A percentile compares a stretch with the other conserved stretches of the same genome.
Evolutionary conservation across 2,329 filamentous ascomycete species (phyloP).

Genomic region (Penicillium sp.): DNA sequence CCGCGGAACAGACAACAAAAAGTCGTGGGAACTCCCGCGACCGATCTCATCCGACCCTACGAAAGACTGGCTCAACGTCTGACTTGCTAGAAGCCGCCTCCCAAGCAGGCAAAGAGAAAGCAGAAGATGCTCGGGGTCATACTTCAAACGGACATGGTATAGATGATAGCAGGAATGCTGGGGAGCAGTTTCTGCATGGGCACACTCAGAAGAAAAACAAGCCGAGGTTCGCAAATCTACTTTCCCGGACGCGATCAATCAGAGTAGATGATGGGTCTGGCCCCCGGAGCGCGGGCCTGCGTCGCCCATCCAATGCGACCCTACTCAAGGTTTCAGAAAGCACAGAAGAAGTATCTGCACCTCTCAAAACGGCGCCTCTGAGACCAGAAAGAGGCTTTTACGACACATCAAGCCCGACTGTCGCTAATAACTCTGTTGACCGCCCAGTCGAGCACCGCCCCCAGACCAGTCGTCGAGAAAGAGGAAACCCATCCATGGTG

Average conservation of each 20-base stretch:
- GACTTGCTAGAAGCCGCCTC: constrained; percentile 35
- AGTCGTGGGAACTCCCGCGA: constrained; percentile 45
- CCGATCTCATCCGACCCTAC: constrained; percentile 32
- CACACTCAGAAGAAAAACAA: constrained; percentile 36
- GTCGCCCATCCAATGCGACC: constrained; percentile 36
- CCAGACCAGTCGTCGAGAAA: constrained; percentile 31
- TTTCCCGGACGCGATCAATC: constrained; percentile 44
- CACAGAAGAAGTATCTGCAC: constrained; percentile 29
- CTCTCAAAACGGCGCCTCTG: constrained; percentile 61
- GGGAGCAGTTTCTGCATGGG: constrained; percentile 4
- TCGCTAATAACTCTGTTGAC: constrained; percentile 71
- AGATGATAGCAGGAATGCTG: constrained; percentile 17
- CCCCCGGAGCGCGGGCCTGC: constrained; percentile 24
- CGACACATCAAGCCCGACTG: constrained; percentile 61
- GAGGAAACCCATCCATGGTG: constrained; percentile 33
- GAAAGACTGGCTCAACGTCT: constrained; percentile 39
- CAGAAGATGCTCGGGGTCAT: constrained; percentile 20
- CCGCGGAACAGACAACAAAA: constrained; percentile 30
- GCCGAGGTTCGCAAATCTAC: constrained; percentile 42
- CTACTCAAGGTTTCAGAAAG: constrained; percentile 26
- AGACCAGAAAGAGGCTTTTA: constrained; percentile 65
- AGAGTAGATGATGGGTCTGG: constrained; percentile 39
- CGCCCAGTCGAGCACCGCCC: constrained; percentile 41
- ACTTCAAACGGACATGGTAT: constrained; percentile 22
- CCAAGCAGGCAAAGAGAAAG: constrained; percentile 22